These are phyloP conservation scores for Penicillium canescens DNA, from an alignment of 495 filamentous ascomycete species.

Conservation along the genomic window DNA sequence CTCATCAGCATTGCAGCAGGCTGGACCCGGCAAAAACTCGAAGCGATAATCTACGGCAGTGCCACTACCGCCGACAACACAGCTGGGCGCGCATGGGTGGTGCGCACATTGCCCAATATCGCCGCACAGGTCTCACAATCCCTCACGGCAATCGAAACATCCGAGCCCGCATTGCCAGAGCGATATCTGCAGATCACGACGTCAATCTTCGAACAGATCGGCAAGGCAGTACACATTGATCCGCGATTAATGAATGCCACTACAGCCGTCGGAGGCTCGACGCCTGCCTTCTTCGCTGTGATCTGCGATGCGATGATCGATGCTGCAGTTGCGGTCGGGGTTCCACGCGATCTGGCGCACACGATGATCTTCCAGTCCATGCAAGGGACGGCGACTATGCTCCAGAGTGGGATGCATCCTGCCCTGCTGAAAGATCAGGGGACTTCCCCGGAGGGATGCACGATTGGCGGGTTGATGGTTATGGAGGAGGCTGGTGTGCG, in stretches of 20 bases:
- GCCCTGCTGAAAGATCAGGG: slow-evolving; percentile 40
- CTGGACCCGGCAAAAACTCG: slow-evolving; percentile 34
- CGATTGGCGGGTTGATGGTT: slow-evolving; percentile 46
- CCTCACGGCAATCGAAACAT: slow-evolving; percentile 37
- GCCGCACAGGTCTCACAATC: slow-evolving; percentile 38
- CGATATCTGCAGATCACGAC: slow-evolving; percentile 26
- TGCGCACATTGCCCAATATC: slow-evolving; percentile 43
- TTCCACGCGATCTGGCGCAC: slow-evolving; percentile 40
- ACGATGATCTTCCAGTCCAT: slow-evolving; percentile 42
- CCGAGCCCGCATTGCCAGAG: slow-evolving; percentile 24
- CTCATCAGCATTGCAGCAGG: slow-evolving; percentile 47
- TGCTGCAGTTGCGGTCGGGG: slow-evolving; percentile 44
- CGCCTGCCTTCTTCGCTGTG: slow-evolving; percentile 45
- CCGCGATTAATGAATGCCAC: slow-evolving; percentile 37
- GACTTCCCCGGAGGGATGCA: slow-evolving; percentile 44
- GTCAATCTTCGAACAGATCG: slow-evolving; percentile 41
- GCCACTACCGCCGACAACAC: slow-evolving; percentile 12
- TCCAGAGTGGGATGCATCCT: slow-evolving; percentile 41
- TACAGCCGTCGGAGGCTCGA: slow-evolving; percentile 41
- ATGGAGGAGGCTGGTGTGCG: slow-evolving; percentile 44
- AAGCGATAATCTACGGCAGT: slow-evolving; percentile 28
- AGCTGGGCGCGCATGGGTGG: slow-evolving; percentile 22
- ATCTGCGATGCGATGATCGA: slow-evolving; percentile 45
- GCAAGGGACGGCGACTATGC: slow-evolving; percentile 38
- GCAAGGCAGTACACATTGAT: slow-evolving; percentile 30